Percentiles rank a stretch among this genome's conserved stretches.
These are phyloP conservation scores for Neopestalotiopsis rosae DNA, from an alignment of 2,329 filamentous ascomycete genomes.

Conservation along the genomic window DNA sequence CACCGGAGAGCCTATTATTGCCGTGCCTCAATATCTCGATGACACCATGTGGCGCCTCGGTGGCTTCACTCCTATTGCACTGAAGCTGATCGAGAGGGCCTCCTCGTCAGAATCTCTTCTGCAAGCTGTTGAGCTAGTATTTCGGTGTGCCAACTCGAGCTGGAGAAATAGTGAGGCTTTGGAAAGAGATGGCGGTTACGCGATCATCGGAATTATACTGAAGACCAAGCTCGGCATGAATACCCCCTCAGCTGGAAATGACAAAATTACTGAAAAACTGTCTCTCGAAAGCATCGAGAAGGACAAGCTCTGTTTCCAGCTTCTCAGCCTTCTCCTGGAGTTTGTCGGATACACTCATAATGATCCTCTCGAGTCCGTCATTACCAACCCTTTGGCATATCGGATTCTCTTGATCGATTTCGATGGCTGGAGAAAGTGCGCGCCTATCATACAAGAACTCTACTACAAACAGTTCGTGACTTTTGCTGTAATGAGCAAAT, in stretches of 20 bases:
- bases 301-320: constrained; percentile 61
- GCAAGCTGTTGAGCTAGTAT: constrained; percentile 81
- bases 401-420: constrained; percentile 90
- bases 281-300: constrained; percentile 56
- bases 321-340: constrained; percentile 78
- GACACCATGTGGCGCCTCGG: constrained; percentile 91
- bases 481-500: constrained; percentile 89
- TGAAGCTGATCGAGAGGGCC: constrained; percentile 84
- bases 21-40: constrained; percentile 83
- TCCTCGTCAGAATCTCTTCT: constrained; percentile 72
- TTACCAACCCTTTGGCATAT: constrained; percentile 95
- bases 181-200: constrained; percentile 94
- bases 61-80: constrained; percentile 84
- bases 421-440: constrained; percentile 87
- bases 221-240: constrained; percentile 77
- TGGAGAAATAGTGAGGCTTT: constrained; percentile 99
- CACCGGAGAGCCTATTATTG: constrained; percentile 81
- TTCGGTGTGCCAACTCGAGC: constrained; percentile 84
- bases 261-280: constrained; percentile 45
- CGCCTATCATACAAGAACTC: constrained; percentile 77
- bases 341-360: constrained; percentile 89
- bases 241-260: constrained; percentile 37
- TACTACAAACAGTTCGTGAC: constrained; percentile 93
- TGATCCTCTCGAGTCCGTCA: constrained; percentile 85
- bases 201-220: constrained; percentile 82